Base-by-base conservation (phyloP, 2,329 filamentous ascomycete species). In the Aspergillus amoenus region DNA sequence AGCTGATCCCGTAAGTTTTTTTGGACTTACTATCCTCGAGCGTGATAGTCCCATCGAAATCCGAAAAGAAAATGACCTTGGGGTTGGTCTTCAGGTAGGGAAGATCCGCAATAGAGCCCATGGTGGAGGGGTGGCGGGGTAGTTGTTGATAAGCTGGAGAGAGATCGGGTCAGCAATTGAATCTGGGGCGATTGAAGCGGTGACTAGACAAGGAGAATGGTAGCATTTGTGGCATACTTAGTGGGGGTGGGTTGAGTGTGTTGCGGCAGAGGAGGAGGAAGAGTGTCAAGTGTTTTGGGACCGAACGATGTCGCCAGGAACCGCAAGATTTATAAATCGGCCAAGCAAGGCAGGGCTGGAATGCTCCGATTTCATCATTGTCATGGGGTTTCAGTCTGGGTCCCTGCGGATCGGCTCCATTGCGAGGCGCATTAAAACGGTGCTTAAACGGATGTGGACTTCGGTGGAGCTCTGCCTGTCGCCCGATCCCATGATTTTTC, bases 21-120 rank as follows among this genome's bases (percentile, higher is more conserved):
- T 6, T 32, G 44, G 37, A 78, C 81, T 70, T 69, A 83, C 84
- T 86, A 74, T 88, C 86, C 69, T 85, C 79, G 56, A 86, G 82
- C 48, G 93, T 97, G 73, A 97, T 93, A 53, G 93, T 97, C 69
- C 94, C 94, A 77, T 99, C 94, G 73, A 97, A 97, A 79, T 99
- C 94, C 66, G 93, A 96, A 81, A 97, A 97, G 84, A 99, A 97
- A 81, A 99, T 93, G 80, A 91, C 90, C 78, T 91, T 89, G 51
- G 93, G 93, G 73, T 89, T 86, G 57, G 72, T 76, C 59, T 74
- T 70, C 65, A 81, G 70, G 24, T 77, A 77, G 21, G 75, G 74
- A 39, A 77, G 71, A 13, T 60, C 57, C 11, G 59, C 64, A 27
- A 70, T 65, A 24, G 70, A 68, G 12, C 65, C 66, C 73, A 75